Conservation (phyloP, 2,329 filamentous ascomycete genomes). For the Cladosporium sp. region DNA sequence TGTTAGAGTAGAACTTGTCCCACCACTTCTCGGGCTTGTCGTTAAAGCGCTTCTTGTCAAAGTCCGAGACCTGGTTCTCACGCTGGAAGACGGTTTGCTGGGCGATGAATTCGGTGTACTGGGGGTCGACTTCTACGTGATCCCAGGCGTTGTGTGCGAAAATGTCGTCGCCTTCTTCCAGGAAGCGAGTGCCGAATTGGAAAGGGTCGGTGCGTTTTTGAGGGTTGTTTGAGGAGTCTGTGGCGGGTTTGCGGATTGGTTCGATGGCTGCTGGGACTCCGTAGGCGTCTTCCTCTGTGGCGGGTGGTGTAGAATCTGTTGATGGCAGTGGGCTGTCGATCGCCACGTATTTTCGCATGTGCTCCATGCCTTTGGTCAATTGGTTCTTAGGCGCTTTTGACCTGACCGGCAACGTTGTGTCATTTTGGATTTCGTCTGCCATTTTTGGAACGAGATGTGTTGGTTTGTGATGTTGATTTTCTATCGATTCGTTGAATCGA, state of each 20-base stretch:
- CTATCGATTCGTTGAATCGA: constrained; percentile 10
- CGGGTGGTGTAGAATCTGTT: constrained; percentile 27
- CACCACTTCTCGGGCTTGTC: constrained; percentile 91
- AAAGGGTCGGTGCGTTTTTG: constrained; percentile 90
- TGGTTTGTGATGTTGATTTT: background rate
- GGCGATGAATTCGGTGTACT: constrained; percentile 83
- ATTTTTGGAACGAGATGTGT: background rate
- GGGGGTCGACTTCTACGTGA: constrained; percentile 89
- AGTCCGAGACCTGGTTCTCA: constrained; percentile 83
- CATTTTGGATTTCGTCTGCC: background rate
- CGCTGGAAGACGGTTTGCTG: constrained; percentile 84
- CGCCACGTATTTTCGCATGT: constrained; percentile 54
- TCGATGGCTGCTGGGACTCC: constrained; percentile 52
- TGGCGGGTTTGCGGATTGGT: constrained; percentile 47
- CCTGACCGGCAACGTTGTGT: constrained; percentile 9
- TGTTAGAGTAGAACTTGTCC: constrained; percentile 98
- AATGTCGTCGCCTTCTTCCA: constrained; percentile 82
- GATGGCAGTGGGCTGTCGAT: constrained; percentile 33
- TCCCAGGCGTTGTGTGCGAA: constrained; percentile 99
- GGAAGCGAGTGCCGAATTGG: constrained; percentile 86
- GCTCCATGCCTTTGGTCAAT: constrained; percentile 55
- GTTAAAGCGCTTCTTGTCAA: constrained; percentile 91
- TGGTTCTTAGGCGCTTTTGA: constrained; percentile 44
- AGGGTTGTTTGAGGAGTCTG: constrained; percentile 72
- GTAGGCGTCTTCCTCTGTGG: constrained; percentile 47